These are phyloP conservation scores for Sporisorium graminicola DNA, from an alignment of 1,284 basidiomycete species.

Conservation along the genomic window DNA sequence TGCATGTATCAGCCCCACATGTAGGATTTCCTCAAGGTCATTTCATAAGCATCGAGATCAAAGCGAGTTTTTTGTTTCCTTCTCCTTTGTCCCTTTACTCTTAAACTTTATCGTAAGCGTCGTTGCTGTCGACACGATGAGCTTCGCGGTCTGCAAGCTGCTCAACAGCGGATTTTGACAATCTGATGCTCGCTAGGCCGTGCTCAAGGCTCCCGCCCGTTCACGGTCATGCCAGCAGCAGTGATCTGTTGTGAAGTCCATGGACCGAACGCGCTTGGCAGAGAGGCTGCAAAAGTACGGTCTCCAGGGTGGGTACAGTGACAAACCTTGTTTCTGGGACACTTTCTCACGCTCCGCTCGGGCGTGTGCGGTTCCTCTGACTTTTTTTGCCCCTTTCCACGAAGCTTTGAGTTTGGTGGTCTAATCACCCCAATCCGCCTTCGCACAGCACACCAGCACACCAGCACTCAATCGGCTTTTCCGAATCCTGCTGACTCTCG, in stretches of 20 bases:
- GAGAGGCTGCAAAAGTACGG: neutral
- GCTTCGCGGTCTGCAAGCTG: neutral
- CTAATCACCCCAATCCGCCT: neutral
- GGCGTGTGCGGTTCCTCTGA: neutral
- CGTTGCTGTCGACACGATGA: neutral
- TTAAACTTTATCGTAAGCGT: neutral
- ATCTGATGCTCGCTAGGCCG: neutral
- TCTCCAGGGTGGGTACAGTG: slow-evolving; percentile 18
- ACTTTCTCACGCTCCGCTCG: slow-evolving; percentile 30
- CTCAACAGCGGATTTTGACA: neutral
- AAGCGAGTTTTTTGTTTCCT: neutral
- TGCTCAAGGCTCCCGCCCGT: neutral
- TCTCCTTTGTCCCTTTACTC: neutral
- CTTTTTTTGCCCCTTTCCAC: neutral
- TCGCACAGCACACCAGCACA: neutral
- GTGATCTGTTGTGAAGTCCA: neutral
- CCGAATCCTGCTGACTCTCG: slow-evolving; percentile 9
- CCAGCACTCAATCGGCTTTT: slow-evolving; percentile 5
- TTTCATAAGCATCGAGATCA: neutral
- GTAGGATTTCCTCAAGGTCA: neutral
- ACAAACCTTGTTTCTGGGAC: slow-evolving; percentile 25
- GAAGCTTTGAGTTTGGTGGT: slow-evolving; percentile 1
- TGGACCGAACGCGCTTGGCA: neutral
- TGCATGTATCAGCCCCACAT: slow-evolving; percentile 1
- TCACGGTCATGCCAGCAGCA: neutral